Percentiles rank a stretch among this genome's conserved stretches.
These are phyloP conservation scores for Groenewaldozyma tartarivorans DNA, from an alignment of 805 yeast species.

Conservation along the genomic window DNA sequence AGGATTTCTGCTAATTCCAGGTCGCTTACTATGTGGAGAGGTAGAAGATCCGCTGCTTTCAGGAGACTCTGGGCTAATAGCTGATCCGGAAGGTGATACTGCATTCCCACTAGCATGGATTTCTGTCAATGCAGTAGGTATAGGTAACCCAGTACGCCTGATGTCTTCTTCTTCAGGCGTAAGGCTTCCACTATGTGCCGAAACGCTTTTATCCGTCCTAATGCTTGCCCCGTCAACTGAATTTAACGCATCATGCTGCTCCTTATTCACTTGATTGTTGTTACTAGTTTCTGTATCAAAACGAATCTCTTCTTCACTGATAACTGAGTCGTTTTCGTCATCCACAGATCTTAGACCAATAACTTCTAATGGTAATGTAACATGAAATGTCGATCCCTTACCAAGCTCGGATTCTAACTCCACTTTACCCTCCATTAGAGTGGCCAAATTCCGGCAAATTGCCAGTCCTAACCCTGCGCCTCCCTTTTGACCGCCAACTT, in stretches of 20 bases:
- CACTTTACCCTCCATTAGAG: conserved; percentile 80
- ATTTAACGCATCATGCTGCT: not conserved
- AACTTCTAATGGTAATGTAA: conserved; percentile 41
- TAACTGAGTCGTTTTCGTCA: not conserved
- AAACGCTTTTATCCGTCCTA: too few relatives aligned
- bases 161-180: not conserved
- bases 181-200: not conserved
- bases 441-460: conserved; percentile 82
- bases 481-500: conserved; percentile 84
- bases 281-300: not conserved
- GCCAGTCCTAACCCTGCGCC: conserved; percentile 92
- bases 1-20: conserved; percentile 8
- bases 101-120: not conserved
- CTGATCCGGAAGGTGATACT: conserved; percentile 1
- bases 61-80: not conserved
- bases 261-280: not conserved
- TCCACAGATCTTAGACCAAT: too few relatives aligned
- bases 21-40: conserved; percentile 3
- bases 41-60: not conserved
- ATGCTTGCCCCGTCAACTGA: not conserved
- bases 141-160: too few relatives aligned
- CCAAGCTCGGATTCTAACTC: conserved; percentile 66
- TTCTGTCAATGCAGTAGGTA: too few relatives aligned
- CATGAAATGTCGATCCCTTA: conserved; percentile 73
- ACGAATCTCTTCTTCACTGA: conserved; percentile 1